phyloP scores from a whole-genome alignment of 1,139 yeast genomes.

The Magnusiomyces magnusii region DNA sequence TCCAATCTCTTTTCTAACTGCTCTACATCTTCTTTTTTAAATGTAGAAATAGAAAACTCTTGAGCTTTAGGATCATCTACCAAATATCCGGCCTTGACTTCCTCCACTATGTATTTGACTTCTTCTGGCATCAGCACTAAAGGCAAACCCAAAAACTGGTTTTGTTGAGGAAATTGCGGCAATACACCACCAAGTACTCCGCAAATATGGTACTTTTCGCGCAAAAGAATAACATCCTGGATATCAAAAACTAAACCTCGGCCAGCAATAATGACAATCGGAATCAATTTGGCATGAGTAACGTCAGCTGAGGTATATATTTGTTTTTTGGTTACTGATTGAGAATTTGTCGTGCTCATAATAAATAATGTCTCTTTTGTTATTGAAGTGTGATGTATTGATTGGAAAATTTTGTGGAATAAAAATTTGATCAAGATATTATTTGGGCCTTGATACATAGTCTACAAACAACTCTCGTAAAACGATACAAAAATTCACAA shows the following conservation, averaged over 20 bases:
- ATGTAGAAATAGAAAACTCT: slow-evolving; percentile 21
- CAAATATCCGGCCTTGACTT: slow-evolving; percentile 31
- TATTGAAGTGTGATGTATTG: neutral
- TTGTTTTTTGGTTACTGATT: neutral
- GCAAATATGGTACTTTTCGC: slow-evolving; percentile 48
- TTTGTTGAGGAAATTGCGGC: slow-evolving; percentile 87
- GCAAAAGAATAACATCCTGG: slow-evolving; percentile 42
- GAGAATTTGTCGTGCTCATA: no score
- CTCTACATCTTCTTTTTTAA: slow-evolving; percentile 19
- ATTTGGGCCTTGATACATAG: no score
- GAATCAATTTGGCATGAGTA: slow-evolving; percentile 18
- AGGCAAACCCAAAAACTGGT: slow-evolving; percentile 76
- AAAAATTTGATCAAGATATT: no score
- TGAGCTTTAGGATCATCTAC: slow-evolving; percentile 31
- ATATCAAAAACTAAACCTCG: slow-evolving; percentile 49
- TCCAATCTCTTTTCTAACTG: slow-evolving; percentile 6
- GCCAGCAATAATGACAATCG: slow-evolving; percentile 39
- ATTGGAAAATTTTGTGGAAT: no score
- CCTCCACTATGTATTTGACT: slow-evolving; percentile 52
- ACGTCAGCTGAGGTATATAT: neutral
- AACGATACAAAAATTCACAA: no score
- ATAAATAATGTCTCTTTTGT: neutral
- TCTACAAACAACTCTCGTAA: no score
- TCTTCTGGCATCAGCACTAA: slow-evolving; percentile 68
- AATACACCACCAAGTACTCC: slow-evolving; percentile 70